These are phyloP conservation scores for Lathyrus oleraceus DNA, from an alignment of 306 rosid genomes.

Conservation along the genomic window DNA sequence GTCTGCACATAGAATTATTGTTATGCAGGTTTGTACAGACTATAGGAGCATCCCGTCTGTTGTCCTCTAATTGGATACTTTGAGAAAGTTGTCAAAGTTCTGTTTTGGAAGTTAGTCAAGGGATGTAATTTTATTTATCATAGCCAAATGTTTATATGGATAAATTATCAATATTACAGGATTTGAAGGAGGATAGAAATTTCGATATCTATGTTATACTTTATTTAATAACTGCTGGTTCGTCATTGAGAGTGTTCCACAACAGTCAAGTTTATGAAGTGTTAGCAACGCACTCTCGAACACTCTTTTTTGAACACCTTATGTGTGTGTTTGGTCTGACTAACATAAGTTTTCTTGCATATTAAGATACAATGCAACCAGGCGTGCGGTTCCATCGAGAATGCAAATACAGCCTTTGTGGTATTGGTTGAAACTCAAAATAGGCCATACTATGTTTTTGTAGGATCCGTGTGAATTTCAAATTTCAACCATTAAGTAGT, in stretches of 20 bases:
- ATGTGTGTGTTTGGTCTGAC: background rate
- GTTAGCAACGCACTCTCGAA: background rate
- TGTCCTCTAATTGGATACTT: conserved; percentile 33
- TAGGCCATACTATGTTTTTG: background rate
- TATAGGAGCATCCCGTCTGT: conserved; percentile 49
- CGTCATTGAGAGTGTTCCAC: conserved; percentile 31
- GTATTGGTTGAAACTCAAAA: background rate
- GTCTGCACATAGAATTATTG: conserved; percentile 61
- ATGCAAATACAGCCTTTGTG: background rate
- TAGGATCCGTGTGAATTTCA: background rate
- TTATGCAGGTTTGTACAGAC: conserved; percentile 63
- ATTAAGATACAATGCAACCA: background rate
- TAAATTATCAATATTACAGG: conserved; percentile 51
- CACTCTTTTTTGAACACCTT: background rate
- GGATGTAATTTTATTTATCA: conserved; percentile 52
- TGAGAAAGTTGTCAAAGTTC: conserved; percentile 41
- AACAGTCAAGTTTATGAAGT: conserved; percentile 29
- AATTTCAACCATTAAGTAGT: background rate
- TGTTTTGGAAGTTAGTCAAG: conserved; percentile 38
- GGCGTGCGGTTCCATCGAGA: background rate
- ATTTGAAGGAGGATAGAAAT: conserved; percentile 33
- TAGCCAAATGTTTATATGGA: conserved; percentile 53
- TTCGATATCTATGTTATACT: conserved; percentile 32
- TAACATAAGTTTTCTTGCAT: background rate
- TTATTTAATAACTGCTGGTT: conserved; percentile 29